These are phyloP conservation scores for Dentipellis sp. DNA, from an alignment of 768 basidiomycete species.

Conservation along the genomic window DNA sequence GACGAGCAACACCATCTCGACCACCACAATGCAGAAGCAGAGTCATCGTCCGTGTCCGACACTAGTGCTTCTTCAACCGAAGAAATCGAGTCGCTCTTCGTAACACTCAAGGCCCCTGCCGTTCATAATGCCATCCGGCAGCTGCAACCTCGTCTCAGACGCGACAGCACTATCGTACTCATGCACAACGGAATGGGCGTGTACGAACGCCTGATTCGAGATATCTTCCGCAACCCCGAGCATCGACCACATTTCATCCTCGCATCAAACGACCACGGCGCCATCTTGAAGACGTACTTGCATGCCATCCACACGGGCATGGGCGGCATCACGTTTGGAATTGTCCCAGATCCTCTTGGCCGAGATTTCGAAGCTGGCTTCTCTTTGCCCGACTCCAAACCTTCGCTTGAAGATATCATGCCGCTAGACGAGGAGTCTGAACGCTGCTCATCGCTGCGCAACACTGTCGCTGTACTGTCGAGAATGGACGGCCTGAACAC, in stretches of 20 bases:
- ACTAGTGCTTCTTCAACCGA: slow-evolving; percentile 1
- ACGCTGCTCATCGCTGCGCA: slow-evolving; percentile 53
- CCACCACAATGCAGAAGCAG: not conserved
- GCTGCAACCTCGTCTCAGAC: slow-evolving; percentile 54
- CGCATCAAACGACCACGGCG: slow-evolving; percentile 76
- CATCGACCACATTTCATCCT: slow-evolving; percentile 81
- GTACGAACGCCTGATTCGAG: slow-evolving; percentile 63
- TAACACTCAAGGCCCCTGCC: slow-evolving; percentile 71
- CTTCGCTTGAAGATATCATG: slow-evolving; percentile 46
- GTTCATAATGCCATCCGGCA: slow-evolving; percentile 47
- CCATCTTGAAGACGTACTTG: slow-evolving; percentile 40
- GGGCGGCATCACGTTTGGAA: slow-evolving; percentile 69
- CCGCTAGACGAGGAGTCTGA: slow-evolving; percentile 22
- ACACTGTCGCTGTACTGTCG: slow-evolving; percentile 58
- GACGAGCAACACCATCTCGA: not conserved
- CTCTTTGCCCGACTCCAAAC: slow-evolving; percentile 25
- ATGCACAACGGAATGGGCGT: slow-evolving; percentile 93
- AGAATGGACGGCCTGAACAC: slow-evolving; percentile 47
- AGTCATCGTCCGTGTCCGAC: not conserved
- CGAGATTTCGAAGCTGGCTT: slow-evolving; percentile 56
- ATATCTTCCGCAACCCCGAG: slow-evolving; percentile 63
- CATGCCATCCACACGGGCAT: slow-evolving; percentile 63
- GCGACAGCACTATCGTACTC: slow-evolving; percentile 78
- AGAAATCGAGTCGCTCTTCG: slow-evolving; percentile 67
- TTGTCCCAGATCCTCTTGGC: slow-evolving; percentile 58